Base-by-base conservation (phyloP, 495 filamentous ascomycete genomes). In the Rostrohypoxylon terebratum region DNA sequence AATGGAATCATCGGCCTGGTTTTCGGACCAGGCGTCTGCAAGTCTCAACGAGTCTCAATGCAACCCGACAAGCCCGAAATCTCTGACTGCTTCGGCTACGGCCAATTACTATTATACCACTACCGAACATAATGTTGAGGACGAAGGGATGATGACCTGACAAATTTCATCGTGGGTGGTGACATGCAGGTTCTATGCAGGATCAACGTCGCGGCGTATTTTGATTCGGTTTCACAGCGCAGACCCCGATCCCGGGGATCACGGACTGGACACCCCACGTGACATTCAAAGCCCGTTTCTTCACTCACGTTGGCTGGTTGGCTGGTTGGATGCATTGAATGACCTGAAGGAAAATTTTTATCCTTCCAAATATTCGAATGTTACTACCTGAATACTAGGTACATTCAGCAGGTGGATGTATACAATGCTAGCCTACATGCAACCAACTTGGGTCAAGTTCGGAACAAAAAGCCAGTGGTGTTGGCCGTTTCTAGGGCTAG, bases 221-320 rank as follows among this genome's bases (percentile, higher is more conserved):
- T 31, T 20, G 1, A 14, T 59, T 40, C 45, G 63, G 57, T 25
- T 25, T 61, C 18, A 60, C 23, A 66, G 63, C 71, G 34, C 71
- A 66, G 58, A 74, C 57, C 66, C 71, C 71, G 71, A 69, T 6
- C 57, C 58, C 38, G 31, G 71, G 50, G 28, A 55, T 45, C 47
- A 66, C 66, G 66, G 61, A 20, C 9, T 48, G 4, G 10, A 59
- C 14, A 28, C 16, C 21, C 40, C 70, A 73, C 70, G 65, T 73
- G 70, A 73, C 21, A 20, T 57, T 23, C 71, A 73, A 69, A 73
- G 54, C 66, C 71, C 66, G 71, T 59, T 53, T 20, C n/a, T 40
- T 53, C 38, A n/a, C n/a, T n/a, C n/a, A n/a, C n/a, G n/a, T n/a
- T n/a, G n/a, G n/a, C n/a, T n/a, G n/a, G n/a, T n/a, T n/a, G n/a